phyloP scores from a whole-genome alignment of 768 basidiomycete species.

The Lyophyllum shimeji region DNA sequence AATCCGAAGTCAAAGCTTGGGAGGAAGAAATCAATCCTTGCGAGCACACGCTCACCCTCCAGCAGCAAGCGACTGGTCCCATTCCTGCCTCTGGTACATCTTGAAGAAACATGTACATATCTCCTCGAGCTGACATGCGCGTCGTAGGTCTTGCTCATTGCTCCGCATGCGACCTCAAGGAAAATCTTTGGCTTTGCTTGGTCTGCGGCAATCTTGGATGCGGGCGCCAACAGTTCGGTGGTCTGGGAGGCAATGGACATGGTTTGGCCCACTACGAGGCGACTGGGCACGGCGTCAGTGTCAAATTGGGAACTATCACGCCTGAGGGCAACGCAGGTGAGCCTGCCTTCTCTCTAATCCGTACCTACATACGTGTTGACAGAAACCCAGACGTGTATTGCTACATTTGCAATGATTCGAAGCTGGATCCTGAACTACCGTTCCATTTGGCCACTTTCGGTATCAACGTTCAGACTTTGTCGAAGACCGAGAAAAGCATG shows the following conservation, averaged over 20 bases:
- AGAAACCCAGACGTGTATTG: constrained; percentile 81
- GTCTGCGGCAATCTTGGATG: constrained; percentile 90
- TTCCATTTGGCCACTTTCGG: constrained; percentile 80
- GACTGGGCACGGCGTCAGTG: constrained; percentile 76
- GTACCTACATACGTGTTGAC: background rate
- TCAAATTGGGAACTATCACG: constrained; percentile 96
- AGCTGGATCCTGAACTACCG: constrained; percentile 72
- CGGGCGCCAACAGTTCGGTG: constrained; percentile 83
- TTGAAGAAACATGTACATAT: constrained; percentile 1
- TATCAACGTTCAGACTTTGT: constrained; percentile 78
- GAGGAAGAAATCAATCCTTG: constrained; percentile 91
- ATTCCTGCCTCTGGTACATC: constrained; percentile 56
- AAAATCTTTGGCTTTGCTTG: constrained; percentile 95
- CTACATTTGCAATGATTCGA: constrained; percentile 85
- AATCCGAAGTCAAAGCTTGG: constrained; percentile 97
- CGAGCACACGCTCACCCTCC: constrained; percentile 65
- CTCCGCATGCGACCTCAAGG: constrained; percentile 76
- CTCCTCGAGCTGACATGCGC: background rate
- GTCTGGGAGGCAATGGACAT: constrained; percentile 85
- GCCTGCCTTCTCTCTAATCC: constrained; percentile 18
- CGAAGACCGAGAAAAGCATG: constrained; percentile 95
- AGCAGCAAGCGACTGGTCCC: constrained; percentile 41
- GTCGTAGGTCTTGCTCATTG: constrained; percentile 76
- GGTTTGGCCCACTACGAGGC: constrained; percentile 75
- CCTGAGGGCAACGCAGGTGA: constrained; percentile 89